Percentiles rank a stretch among this genome's conserved stretches.
Evolutionary conservation across 108 stramenopile species (phyloP).

Genomic region (Fistulifera pelliculosa): DNA sequence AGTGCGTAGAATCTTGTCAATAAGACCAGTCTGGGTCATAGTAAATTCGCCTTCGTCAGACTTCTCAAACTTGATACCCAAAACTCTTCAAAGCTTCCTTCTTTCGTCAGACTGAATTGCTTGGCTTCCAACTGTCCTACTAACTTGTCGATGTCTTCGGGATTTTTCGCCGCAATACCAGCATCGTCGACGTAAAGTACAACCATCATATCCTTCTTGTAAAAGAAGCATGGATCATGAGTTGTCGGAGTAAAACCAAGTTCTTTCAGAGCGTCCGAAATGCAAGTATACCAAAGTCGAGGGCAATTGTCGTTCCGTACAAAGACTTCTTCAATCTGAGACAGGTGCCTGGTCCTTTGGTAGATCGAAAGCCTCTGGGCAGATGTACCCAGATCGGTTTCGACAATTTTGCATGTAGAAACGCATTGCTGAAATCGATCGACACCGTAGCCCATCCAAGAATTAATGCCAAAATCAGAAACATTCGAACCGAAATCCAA

Average conservation of each 20-base stretch:
- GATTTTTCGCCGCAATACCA: no score
- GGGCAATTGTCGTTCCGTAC: slow-evolving; percentile 12
- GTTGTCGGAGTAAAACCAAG: slow-evolving; percentile 13
- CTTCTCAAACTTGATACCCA: no score
- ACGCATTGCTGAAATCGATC: slow-evolving; percentile 19
- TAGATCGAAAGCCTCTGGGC: slow-evolving; percentile 14
- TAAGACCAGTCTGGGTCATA: slow-evolving; percentile 40
- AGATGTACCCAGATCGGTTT: slow-evolving; percentile 13
- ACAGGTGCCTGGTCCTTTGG: not conserved
- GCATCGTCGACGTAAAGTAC: no score
- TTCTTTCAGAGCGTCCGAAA: slow-evolving; percentile 2
- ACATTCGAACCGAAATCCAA: slow-evolving; percentile 23
- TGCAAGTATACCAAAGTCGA: slow-evolving; percentile 21
- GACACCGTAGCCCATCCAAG: not conserved
- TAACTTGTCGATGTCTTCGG: no score
- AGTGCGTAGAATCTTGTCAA: slow-evolving; percentile 28
- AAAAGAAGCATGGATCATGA: slow-evolving; percentile 32
- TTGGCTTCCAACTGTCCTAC: no score
- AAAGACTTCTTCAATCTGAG: slow-evolving; percentile 7
- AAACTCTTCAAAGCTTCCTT: no score
- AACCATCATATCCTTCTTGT: slow-evolving; percentile 15
- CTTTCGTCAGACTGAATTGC: slow-evolving; percentile 14
- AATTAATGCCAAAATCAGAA: slow-evolving; percentile 11
- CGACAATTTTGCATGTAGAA: slow-evolving; percentile 16
- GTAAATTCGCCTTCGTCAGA: no score